A percentile compares a stretch with the other conserved stretches of the same genome.
These are phyloP conservation scores for Zygosaccharomyces pseudobailii DNA, from an alignment of 1,139 yeast species.

Conservation along the genomic window DNA sequence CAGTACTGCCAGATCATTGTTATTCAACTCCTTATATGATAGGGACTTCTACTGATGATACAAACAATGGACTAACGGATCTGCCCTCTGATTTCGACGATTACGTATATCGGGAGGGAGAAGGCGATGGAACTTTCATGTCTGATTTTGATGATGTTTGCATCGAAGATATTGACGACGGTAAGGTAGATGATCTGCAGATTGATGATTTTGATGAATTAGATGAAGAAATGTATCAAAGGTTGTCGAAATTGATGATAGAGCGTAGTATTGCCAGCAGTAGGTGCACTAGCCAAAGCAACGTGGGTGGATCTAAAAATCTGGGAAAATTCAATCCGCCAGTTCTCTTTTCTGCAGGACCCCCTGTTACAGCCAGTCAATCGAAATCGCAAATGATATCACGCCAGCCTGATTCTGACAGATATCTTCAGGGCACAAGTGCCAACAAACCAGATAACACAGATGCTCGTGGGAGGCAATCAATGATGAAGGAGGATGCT, in stretches of 20 bases:
- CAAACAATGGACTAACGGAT: slow-evolving; percentile 4
- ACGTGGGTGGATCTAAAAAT: neutral
- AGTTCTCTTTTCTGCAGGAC: neutral
- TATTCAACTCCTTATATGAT: slow-evolving; percentile 1
- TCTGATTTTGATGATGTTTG: slow-evolving; percentile 10
- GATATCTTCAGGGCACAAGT: neutral
- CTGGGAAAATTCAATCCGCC: neutral
- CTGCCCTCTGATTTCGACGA: slow-evolving; percentile 9
- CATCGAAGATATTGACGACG: slow-evolving; percentile 24
- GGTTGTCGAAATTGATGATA: slow-evolving; percentile 16
- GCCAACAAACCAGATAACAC: neutral
- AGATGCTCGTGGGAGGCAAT: neutral
- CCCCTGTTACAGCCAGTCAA: neutral
- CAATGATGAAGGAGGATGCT: slow-evolving; percentile 4
- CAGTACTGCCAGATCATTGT: neutral
- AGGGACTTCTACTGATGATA: slow-evolving; percentile 2
- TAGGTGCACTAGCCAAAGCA: neutral
- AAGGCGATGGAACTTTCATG: slow-evolving; percentile 8
- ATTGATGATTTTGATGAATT: slow-evolving; percentile 31
- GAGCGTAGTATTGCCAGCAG: slow-evolving; percentile 1
- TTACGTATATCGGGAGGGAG: slow-evolving; percentile 9
- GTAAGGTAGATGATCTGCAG: slow-evolving; percentile 27
- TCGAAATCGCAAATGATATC: neutral
- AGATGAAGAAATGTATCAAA: slow-evolving; percentile 31
- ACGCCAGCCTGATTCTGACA: neutral